Percentiles rank a stretch among this genome's conserved stretches.
These are phyloP conservation scores for Hypoxylon sp. DNA, from an alignment of 2,329 filamentous ascomycete species.

Conservation along the genomic window DNA sequence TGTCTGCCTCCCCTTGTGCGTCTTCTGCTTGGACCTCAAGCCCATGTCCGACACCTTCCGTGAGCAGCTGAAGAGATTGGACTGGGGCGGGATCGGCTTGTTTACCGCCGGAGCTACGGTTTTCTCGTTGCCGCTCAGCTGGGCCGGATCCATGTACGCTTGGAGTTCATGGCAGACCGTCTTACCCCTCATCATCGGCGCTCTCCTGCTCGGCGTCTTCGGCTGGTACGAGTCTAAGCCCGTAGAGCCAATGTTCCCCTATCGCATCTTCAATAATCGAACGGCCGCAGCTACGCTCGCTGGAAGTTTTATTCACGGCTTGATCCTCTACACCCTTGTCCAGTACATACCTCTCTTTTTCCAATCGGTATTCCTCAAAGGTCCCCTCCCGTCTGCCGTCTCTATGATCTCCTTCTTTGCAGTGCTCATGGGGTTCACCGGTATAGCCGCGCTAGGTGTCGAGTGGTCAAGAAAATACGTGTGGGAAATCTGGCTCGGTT, in stretches of 20 bases:
- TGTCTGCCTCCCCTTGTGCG: background rate
- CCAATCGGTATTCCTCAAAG: background rate
- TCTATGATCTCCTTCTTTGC: background rate
- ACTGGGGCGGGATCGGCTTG: background rate
- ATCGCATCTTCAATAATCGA: background rate
- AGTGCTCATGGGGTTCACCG: background rate
- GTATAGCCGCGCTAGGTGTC: background rate
- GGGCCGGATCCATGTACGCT: background rate
- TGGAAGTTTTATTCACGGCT: background rate
- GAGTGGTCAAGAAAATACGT: constrained; percentile 1
- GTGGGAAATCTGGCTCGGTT: constrained; percentile 1
- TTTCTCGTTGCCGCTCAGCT: background rate
- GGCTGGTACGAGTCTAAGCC: background rate
- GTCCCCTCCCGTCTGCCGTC: background rate
- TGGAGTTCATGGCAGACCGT: background rate
- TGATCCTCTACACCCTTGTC: background rate
- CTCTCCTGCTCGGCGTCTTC: background rate
- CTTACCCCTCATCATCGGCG: background rate
- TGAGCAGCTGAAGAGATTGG: background rate
- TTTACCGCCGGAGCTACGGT: background rate
- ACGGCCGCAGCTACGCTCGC: background rate
- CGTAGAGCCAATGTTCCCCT: background rate
- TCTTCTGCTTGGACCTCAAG: background rate
- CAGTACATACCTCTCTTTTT: constrained; percentile 3
- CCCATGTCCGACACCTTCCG: background rate